These are phyloP conservation scores for Dorcoceras hygrometricum DNA, from an alignment of 257 asterid genomes.

Conservation along the genomic window DNA sequence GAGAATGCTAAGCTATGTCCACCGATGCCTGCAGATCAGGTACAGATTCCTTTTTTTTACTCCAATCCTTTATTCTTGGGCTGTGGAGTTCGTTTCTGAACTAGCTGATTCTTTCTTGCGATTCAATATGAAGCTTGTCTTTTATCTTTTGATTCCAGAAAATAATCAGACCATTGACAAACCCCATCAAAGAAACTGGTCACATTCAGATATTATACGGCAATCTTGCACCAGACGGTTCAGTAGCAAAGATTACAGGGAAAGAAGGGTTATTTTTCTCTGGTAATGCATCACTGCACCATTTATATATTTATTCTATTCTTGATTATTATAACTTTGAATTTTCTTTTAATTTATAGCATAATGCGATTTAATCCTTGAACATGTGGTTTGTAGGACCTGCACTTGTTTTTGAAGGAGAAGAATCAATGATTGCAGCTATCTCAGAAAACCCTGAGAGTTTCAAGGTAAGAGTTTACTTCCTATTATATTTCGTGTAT, in stretches of 20 bases:
- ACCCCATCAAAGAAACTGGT: conserved; percentile 90
- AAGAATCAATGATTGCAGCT: conserved; percentile 86
- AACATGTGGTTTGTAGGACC: conserved; percentile 50
- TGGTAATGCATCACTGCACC: conserved; percentile 37
- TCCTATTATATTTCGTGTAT: neutral
- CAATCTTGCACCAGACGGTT: conserved; percentile 95
- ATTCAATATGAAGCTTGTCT: conserved; percentile 18
- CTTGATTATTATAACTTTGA: neutral
- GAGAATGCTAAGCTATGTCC: conserved; percentile 90
- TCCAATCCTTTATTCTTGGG: conserved; percentile 13
- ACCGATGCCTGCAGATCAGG: conserved; percentile 81
- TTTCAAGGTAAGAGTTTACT: conserved; percentile 58
- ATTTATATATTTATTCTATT: conserved; percentile 6
- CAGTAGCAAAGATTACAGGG: conserved; percentile 97
- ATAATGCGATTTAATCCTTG: conserved; percentile 5
- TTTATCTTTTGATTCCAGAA: conserved; percentile 50
- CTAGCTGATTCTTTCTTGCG: conserved; percentile 17
- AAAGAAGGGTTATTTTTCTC: conserved; percentile 93
- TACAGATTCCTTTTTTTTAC: conserved; percentile 28
- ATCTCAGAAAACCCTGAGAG: conserved; percentile 70
- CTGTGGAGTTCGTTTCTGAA: conserved; percentile 14
- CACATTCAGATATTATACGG: conserved; percentile 94
- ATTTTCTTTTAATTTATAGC: neutral
- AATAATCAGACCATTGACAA: conserved; percentile 78
- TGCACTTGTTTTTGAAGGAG: conserved; percentile 96